phyloP scores from a whole-genome alignment of 1,284 basidiomycete species.

The Ceratobasidium sp. region DNA sequence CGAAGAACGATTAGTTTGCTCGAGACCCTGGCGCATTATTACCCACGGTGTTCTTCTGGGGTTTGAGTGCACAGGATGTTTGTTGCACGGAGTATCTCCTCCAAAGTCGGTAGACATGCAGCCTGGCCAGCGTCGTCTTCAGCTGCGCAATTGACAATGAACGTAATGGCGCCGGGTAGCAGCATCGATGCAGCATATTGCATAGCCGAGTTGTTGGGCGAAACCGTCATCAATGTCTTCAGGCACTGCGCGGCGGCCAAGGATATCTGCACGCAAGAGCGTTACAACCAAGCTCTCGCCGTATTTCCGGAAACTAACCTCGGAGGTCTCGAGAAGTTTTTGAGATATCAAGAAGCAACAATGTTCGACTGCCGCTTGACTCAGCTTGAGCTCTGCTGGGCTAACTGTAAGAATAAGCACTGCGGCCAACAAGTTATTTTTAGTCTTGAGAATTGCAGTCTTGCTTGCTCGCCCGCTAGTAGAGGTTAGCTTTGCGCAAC shows the following conservation, averaged over 20 bases:
- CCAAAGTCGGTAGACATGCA: conserved; percentile 71
- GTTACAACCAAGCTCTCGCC: too few relatives aligned
- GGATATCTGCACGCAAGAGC: conserved; percentile 66
- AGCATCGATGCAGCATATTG: conserved; percentile 80
- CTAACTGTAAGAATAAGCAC: conserved; percentile 89
- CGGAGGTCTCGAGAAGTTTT: conserved; percentile 74
- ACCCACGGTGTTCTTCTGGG: conserved; percentile 75
- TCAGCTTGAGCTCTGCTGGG: conserved; percentile 76
- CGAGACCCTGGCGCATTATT: neutral
- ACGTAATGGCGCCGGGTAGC: conserved; percentile 84
- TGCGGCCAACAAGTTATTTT: conserved; percentile 89
- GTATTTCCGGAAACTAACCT: conserved; percentile 65
- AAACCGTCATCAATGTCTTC: conserved; percentile 81
- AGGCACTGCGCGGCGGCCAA: conserved; percentile 92
- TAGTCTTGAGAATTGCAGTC: conserved; percentile 86
- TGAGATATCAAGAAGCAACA: conserved; percentile 88
- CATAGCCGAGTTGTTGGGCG: conserved; percentile 74
- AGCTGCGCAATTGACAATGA: conserved; percentile 72
- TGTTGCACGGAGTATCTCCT: conserved; percentile 88
- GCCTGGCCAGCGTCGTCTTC: conserved; percentile 68
- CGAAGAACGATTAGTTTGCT: conserved; percentile 11
- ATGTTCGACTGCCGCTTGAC: conserved; percentile 85
- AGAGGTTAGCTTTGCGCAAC: neutral
- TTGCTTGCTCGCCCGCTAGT: conserved; percentile 83
- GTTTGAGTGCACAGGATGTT: conserved; percentile 73